Evolutionary conservation across 2,329 filamentous ascomycete species (phyloP), one percentile per base, ranked within the genome.

Genomic region (Aspergillus ruber): DNA sequence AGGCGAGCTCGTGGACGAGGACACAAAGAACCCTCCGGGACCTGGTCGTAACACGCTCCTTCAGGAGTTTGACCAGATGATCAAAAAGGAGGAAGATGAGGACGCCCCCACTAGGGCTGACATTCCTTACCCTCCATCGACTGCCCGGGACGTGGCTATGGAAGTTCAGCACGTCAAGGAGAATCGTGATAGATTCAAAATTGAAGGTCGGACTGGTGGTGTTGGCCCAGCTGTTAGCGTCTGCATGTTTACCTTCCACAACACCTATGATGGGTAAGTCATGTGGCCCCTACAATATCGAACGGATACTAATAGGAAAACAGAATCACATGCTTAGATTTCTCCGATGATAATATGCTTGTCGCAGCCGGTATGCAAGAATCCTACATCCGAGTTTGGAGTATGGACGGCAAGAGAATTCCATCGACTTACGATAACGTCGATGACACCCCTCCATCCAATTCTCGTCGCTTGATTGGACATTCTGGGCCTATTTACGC

Each of bases 211-310:
- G 29, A 91, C 87, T 10, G 88, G 89, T 13, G 91, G 90, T 7
- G 80, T 90, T 44, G 89, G 90, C 12, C 82, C 89, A 46, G 84
- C 84, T 21, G 78, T 96, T 50, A 95, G 90, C 60, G 85, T 94
- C 20, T 93, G 88, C 74, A 97, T 97, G 87, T 96, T 94, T 66
- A 98, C 93, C 0, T 95, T 97, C 63, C 93, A 98, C 74, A 98
- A 98, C 68, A 95, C 88, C 0, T 84, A 90, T 53, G 90, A 95
- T 68, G 86, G 83, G 88, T 90, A 72, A 74, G 81, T 53, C 32
- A 15, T 25, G 9, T 39, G 51, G 50, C 45, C 47, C 50, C 8
- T 6, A 17, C 10, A 40, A 8, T 8, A 38, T 10, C 20, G 3
- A 4, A 15, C 4, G 10, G 6, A 44, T 50, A 43, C 58, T 68